Conservation (phyloP, 768 basidiomycete genomes). For the Rhodotorula paludigena region DNA sequence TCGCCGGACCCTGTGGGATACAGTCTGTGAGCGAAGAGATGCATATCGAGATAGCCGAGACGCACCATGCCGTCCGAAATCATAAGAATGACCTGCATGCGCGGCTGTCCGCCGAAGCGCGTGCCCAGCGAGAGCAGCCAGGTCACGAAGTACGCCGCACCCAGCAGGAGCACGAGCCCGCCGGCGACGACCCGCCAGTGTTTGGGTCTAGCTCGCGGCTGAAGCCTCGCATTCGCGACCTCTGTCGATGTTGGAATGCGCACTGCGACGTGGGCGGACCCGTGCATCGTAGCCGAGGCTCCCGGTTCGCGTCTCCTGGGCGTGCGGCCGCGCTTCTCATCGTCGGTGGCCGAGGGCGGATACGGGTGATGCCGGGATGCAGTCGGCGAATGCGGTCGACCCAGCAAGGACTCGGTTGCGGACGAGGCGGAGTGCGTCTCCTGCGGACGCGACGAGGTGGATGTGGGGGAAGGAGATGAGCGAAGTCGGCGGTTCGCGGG, state of each 20-base stretch:
- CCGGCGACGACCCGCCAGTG: not conserved
- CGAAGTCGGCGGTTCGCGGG: not conserved
- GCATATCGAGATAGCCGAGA: not conserved
- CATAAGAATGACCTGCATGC: conserved; percentile 30
- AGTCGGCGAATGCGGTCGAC: not conserved
- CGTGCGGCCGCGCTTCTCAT: not conserved
- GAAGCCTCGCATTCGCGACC: not conserved
- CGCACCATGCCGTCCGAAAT: conserved; percentile 23
- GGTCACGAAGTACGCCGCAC: not conserved
- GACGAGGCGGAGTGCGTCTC: not conserved
- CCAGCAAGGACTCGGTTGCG: not conserved
- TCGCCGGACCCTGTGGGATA: no score
- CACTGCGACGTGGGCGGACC: not conserved
- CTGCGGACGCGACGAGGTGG: conserved; percentile 1
- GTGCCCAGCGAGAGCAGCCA: conserved; percentile 5
- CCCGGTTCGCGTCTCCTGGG: not conserved
- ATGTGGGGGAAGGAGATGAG: not conserved
- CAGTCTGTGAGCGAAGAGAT: not conserved
- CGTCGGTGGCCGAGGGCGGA: not conserved
- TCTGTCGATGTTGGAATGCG: not conserved
- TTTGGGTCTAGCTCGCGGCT: not conserved
- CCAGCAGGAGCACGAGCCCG: conserved; percentile 1
- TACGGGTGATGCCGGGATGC: no score
- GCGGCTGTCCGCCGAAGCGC: conserved; percentile 1
- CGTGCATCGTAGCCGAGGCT: not conserved